Evolutionary conservation across 208 protist species (phyloP).

Genomic region (Acanthamoeba castellanii): DNA sequence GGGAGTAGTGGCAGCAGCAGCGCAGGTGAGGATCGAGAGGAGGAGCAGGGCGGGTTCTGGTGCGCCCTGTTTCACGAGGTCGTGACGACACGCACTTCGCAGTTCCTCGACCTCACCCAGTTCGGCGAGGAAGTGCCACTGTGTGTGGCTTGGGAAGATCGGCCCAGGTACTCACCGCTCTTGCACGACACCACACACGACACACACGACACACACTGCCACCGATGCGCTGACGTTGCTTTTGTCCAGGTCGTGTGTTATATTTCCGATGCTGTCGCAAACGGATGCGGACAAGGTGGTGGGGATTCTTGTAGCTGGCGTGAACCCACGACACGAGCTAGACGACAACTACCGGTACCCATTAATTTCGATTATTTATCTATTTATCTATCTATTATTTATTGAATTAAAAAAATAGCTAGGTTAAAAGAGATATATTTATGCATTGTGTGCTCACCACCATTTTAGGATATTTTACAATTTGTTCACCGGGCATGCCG

Average conservation of each 20-base stretch:
- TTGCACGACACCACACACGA: not conserved
- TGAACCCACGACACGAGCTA: conserved; percentile 47
- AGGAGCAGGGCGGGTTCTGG: conserved; percentile 55
- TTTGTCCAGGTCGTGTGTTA: conserved; percentile 3
- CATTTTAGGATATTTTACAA: conserved; percentile 44
- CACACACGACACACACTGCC: not conserved
- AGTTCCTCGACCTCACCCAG: conserved; percentile 46
- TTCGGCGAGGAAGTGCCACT: conserved; percentile 23
- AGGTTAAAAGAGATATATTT: too few species aligned
- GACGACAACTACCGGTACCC: conserved; percentile 31
- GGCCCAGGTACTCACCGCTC: not conserved
- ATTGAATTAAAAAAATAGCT: too few species aligned
- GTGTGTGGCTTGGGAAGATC: conserved; percentile 25
- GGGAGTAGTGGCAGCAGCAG: not conserved
- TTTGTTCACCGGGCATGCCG: not conserved
- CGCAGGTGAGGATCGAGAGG: not conserved
- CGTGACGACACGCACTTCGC: not conserved
- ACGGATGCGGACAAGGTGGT: conserved; percentile 53
- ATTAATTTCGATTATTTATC: not conserved
- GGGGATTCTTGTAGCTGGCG: conserved; percentile 24
- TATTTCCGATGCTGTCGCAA: conserved; percentile 5
- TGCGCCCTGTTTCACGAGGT: not conserved
- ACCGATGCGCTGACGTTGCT: too few species aligned
- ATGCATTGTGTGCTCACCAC: too few species aligned
- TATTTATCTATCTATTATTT: too few species aligned